A percentile compares a stretch with the other conserved stretches of the same genome.
Evolutionary conservation across 352 stramenopile species (phyloP).

Genomic region (Aphanomyces invadans): DNA sequence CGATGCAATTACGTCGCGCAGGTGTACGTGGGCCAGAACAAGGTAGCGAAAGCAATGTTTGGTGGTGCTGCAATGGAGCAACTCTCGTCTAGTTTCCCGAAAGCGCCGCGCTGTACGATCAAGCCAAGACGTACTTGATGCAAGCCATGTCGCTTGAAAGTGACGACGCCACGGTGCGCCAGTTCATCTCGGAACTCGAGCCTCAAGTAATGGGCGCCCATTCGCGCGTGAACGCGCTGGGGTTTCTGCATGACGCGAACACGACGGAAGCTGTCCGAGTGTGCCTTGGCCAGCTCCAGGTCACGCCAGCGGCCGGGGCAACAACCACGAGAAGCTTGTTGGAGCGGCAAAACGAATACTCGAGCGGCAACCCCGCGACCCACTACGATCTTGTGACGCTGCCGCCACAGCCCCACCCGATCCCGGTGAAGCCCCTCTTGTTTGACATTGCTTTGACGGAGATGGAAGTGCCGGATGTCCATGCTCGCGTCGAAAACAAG

Average conservation of each 20-base stretch:
- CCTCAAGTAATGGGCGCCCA: constrained; percentile 25
- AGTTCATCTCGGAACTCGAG: not conserved
- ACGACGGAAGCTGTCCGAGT: constrained; percentile 6
- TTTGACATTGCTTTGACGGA: constrained; percentile 80
- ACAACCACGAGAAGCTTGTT: constrained; percentile 32
- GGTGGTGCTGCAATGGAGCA: not conserved
- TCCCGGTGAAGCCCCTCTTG: constrained; percentile 70
- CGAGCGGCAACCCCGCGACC: constrained; percentile 39
- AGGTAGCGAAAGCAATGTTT: constrained; percentile 17
- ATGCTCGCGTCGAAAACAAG: constrained; percentile 53
- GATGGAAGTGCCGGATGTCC: constrained; percentile 70
- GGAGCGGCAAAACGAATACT: constrained; percentile 29
- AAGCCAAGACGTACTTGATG: constrained; percentile 48
- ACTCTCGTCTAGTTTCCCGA: constrained; percentile 37
- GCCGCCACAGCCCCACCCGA: constrained; percentile 49
- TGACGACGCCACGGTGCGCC: constrained; percentile 18
- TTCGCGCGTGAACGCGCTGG: constrained; percentile 8
- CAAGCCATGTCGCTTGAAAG: constrained; percentile 54
- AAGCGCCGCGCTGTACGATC: constrained; percentile 61
- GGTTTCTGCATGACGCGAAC: constrained; percentile 4
- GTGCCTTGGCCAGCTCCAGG: constrained; percentile 2
- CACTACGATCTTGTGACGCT: constrained; percentile 57
- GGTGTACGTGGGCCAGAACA: constrained; percentile 52
- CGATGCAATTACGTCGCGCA: constrained; percentile 54
- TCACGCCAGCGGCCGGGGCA: not conserved